These are phyloP conservation scores for Fusarium nygamai DNA, from an alignment of 2,329 filamentous ascomycete genomes.

Conservation along the genomic window DNA sequence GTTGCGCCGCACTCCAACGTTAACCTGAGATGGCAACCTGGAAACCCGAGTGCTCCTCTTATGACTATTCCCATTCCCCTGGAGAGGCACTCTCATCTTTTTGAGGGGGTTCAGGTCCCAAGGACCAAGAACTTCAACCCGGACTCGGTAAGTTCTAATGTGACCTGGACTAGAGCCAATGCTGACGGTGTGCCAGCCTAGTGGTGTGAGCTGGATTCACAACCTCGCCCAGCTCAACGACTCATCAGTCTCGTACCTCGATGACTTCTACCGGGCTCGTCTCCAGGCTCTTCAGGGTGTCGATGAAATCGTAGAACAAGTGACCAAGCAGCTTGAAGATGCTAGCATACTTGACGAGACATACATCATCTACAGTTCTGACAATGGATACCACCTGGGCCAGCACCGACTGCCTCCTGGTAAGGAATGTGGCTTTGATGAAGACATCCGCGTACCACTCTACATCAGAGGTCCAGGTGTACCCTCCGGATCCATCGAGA, in stretches of 20 bases:
- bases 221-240: conserved; percentile 53
- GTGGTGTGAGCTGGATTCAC: conserved; percentile 58
- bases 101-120: conserved; percentile 67
- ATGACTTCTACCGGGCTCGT: conserved; percentile 62
- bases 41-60: background rate
- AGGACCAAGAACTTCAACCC: conserved; percentile 75
- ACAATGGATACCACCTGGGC: conserved; percentile 70
- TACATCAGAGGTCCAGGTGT: conserved; percentile 66
- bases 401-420: conserved; percentile 68
- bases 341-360: conserved; percentile 70
- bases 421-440: conserved; percentile 67
- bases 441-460: conserved; percentile 68
- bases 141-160: conserved; percentile 53
- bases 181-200: conserved; percentile 29
- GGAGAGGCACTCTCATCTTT: conserved; percentile 69
- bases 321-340: conserved; percentile 56
- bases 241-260: conserved; percentile 57
- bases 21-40: conserved; percentile 2
- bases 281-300: conserved; percentile 63
- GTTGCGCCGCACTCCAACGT: conserved; percentile 73
- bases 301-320: conserved; percentile 62
- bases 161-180: background rate
- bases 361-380: conserved; percentile 68
- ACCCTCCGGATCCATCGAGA: conserved; percentile 49
- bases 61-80: conserved; percentile 62